Evolutionary conservation across 768 basidiomycete genomes (phyloP).

Genomic region (Boletus rufocinnamomeus): DNA sequence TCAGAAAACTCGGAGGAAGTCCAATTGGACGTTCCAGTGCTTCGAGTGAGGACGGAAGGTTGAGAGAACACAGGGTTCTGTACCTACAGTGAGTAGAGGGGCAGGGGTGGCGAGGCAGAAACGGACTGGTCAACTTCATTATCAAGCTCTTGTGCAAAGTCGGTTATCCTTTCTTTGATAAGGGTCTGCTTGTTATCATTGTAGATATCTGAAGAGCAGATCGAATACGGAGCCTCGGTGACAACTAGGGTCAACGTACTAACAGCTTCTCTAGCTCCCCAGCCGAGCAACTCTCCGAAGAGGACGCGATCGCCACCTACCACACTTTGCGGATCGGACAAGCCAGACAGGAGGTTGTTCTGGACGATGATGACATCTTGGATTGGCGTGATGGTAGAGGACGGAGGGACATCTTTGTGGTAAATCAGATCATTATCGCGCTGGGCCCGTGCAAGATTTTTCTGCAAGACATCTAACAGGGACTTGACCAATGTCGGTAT

Average conservation of each 20-base stretch:
- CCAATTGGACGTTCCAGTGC: slow-evolving; percentile 86
- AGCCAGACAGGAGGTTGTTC: slow-evolving; percentile 52
- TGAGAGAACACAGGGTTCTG: slow-evolving; percentile 68
- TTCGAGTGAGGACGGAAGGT: slow-evolving; percentile 84
- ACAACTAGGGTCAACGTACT: slow-evolving; percentile 49
- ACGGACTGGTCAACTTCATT: slow-evolving; percentile 61
- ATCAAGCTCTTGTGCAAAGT: slow-evolving; percentile 62
- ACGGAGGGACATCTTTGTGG: slow-evolving; percentile 80
- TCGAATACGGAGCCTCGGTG: neutral
- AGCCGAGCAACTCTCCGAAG: slow-evolving; percentile 75
- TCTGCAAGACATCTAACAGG: slow-evolving; percentile 68
- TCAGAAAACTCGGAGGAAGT: slow-evolving; percentile 83
- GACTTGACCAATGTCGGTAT: slow-evolving; percentile 50
- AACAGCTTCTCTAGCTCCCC: slow-evolving; percentile 88
- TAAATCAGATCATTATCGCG: slow-evolving; percentile 97
- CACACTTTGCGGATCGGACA: slow-evolving; percentile 58
- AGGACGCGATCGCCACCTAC: slow-evolving; percentile 58
- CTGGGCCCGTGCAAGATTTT: slow-evolving; percentile 67
- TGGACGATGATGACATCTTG: slow-evolving; percentile 67
- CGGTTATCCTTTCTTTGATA: slow-evolving; percentile 65
- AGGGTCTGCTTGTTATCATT: slow-evolving; percentile 75
- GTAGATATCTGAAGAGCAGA: slow-evolving; percentile 66
- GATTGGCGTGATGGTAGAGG: slow-evolving; percentile 66
- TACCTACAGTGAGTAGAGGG: slow-evolving; percentile 6
- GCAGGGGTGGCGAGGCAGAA: neutral